Evolutionary conservation across 2,329 filamentous ascomycete species (phyloP).

Genomic region (Lachnellula cervina): DNA sequence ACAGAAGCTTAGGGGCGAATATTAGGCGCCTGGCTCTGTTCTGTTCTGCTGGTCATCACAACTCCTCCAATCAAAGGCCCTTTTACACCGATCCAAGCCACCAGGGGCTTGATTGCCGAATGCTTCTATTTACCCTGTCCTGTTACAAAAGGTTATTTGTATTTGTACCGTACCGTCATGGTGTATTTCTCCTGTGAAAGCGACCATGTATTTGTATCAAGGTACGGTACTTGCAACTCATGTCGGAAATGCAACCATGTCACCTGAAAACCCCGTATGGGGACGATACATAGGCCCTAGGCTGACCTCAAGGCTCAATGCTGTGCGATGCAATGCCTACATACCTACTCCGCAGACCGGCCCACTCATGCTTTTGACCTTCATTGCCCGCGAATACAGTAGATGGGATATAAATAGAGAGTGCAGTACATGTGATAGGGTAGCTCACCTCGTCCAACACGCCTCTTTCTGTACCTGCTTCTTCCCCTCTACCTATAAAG

Average conservation of each 20-base stretch:
- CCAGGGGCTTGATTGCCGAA: slow-evolving; percentile 5
- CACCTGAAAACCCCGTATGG: no score
- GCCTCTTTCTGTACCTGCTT: neutral
- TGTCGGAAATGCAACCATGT: neutral
- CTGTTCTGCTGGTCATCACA: slow-evolving; percentile 10
- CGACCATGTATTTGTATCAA: no score
- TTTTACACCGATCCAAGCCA: slow-evolving; percentile 5
- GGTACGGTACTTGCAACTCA: no score
- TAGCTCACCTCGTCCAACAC: neutral
- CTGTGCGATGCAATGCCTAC: neutral
- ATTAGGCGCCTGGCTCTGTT: no score
- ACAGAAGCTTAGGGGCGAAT: neutral
- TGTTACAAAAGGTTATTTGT: no score
- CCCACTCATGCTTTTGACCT: neutral
- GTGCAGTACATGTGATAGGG: neutral
- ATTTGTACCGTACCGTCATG: no score
- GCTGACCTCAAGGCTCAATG: neutral
- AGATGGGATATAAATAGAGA: neutral
- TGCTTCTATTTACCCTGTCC: neutral
- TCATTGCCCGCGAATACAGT: neutral
- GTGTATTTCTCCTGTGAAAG: no score
- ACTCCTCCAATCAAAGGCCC: slow-evolving; percentile 19
- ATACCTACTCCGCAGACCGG: neutral
- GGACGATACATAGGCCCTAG: neutral
- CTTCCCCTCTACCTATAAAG: neutral